Percentiles rank a stretch among this genome's conserved stretches.
Conservation (phyloP, 441 rosid genomes). For the Omphalea diandra region DNA sequence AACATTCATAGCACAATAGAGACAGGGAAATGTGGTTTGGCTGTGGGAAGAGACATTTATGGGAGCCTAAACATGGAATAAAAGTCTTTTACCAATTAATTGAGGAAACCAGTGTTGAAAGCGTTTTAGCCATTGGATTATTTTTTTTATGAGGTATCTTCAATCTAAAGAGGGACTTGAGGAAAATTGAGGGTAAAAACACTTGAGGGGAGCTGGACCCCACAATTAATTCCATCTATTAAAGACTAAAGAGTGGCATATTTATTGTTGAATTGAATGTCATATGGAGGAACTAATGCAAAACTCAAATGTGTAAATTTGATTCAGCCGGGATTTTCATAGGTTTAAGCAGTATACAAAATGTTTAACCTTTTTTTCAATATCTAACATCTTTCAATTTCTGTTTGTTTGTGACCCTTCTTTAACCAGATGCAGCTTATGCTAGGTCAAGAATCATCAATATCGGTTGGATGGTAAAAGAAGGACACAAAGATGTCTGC, state of each 20-base stretch:
- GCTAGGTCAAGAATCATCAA: constrained; percentile 72
- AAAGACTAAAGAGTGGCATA: neutral
- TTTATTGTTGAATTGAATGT: neutral
- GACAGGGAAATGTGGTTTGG: too few relatives aligned
- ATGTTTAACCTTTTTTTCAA: constrained; percentile 15
- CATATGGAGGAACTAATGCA: neutral
- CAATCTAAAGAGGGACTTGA: too few relatives aligned
- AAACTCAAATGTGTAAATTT: neutral
- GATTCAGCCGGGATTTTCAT: neutral
- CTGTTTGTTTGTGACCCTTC: constrained; percentile 16
- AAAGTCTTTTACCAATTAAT: too few relatives aligned
- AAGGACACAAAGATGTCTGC: constrained; percentile 75
- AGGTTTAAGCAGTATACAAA: constrained; percentile 16
- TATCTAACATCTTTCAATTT: constrained; percentile 20
- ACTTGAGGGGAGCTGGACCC: too few relatives aligned
- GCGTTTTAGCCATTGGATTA: too few relatives aligned
- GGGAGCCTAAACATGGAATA: too few relatives aligned
- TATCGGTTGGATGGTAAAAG: constrained; percentile 84
- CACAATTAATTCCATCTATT: neutral
- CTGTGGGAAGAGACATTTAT: too few relatives aligned
- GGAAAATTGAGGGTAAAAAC: too few relatives aligned
- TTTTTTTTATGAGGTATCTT: too few relatives aligned
- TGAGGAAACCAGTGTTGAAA: too few relatives aligned
- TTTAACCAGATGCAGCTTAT: constrained; percentile 68
- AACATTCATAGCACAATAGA: too few relatives aligned